phyloP scores from a whole-genome alignment of 352 stramenopile species.

The Albugo candida region DNA sequence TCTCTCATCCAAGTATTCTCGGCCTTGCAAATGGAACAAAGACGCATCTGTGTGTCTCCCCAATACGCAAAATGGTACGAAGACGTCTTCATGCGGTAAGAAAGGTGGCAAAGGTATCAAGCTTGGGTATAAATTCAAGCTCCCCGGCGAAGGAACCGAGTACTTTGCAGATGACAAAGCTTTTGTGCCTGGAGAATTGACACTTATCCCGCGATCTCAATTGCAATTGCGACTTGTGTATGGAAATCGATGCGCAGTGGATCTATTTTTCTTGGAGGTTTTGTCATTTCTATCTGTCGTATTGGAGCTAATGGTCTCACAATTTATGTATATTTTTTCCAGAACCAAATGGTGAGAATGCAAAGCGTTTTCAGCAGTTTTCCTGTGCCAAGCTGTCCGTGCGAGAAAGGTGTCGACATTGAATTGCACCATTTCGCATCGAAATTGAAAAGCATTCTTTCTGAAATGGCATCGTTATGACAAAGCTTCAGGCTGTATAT shows the following conservation, averaged over 20 bases:
- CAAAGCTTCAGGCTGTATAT: too few relatives aligned
- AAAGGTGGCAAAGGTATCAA: slow-evolving; percentile 67
- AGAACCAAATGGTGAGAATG: slow-evolving; percentile 75
- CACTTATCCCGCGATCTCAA: slow-evolving; percentile 71
- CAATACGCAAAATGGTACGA: background rate
- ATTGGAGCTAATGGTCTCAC: background rate
- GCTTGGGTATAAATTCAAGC: slow-evolving; percentile 73
- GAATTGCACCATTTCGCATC: slow-evolving; percentile 65
- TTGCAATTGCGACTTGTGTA: slow-evolving; percentile 71
- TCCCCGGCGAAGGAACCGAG: slow-evolving; percentile 68
- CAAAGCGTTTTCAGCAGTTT: slow-evolving; percentile 58
- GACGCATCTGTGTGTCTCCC: slow-evolving; percentile 10
- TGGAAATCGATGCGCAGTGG: slow-evolving; percentile 63
- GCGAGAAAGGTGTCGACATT: slow-evolving; percentile 44
- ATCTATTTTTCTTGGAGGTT: slow-evolving; percentile 85
- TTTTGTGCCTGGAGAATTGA: slow-evolving; percentile 61
- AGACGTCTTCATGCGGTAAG: background rate
- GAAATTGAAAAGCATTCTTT: slow-evolving; percentile 64
- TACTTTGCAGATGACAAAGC: slow-evolving; percentile 74
- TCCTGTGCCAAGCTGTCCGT: slow-evolving; percentile 51
- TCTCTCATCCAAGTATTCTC: slow-evolving; percentile 60
- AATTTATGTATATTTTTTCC: slow-evolving; percentile 4
- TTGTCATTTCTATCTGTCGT: background rate
- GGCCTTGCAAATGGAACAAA: slow-evolving; percentile 20
- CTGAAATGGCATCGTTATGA: slow-evolving; percentile 68